phyloP scores from a whole-genome alignment of 169 alveolate species.

The Plasmodium berghei region DNA sequence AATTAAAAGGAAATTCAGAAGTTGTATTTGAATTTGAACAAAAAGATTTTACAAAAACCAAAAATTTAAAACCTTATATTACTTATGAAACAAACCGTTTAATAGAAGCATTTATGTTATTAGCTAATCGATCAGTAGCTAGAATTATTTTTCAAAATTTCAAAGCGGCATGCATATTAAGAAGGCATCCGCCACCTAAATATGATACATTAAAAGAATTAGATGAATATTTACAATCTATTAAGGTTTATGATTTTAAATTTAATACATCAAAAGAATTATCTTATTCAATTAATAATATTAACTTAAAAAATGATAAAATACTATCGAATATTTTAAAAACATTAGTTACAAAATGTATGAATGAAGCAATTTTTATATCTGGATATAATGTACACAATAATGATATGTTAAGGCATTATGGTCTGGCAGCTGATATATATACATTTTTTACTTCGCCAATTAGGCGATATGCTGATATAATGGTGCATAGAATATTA shows the following conservation, averaged over 20 bases:
- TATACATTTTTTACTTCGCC: conserved; percentile 99
- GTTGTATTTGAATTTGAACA: conserved; percentile 88
- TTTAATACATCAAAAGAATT: conserved; percentile 91
- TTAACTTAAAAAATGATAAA: conserved; percentile 88
- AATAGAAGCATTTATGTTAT: conserved; percentile 99
- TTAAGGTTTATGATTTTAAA: conserved; percentile 85
- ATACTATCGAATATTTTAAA: conserved; percentile 92
- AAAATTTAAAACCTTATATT: conserved; percentile 83
- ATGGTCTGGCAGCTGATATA: conserved; percentile 98
- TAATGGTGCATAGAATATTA: conserved; percentile 95
- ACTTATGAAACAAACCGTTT: conserved; percentile 86
- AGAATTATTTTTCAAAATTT: conserved; percentile 88
- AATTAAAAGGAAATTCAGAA: conserved; percentile 74
- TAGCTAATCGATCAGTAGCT: conserved; percentile 98
- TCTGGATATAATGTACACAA: conserved; percentile 77
- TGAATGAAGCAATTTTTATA: conserved; percentile 95
- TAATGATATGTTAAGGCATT: conserved; percentile 85
- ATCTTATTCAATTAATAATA: conserved; percentile 91
- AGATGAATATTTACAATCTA: conserved; percentile 86
- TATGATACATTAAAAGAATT: conserved; percentile 93
- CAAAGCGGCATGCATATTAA: conserved; percentile 93
- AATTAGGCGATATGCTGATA: conserved; percentile 98
- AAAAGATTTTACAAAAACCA: conserved; percentile 85
- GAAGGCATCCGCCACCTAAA: conserved; percentile 97
- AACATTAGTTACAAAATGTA: conserved; percentile 94